Evolutionary conservation across 2,329 filamentous ascomycete genomes (phyloP).

Genomic region (Arthroderma sp.): DNA sequence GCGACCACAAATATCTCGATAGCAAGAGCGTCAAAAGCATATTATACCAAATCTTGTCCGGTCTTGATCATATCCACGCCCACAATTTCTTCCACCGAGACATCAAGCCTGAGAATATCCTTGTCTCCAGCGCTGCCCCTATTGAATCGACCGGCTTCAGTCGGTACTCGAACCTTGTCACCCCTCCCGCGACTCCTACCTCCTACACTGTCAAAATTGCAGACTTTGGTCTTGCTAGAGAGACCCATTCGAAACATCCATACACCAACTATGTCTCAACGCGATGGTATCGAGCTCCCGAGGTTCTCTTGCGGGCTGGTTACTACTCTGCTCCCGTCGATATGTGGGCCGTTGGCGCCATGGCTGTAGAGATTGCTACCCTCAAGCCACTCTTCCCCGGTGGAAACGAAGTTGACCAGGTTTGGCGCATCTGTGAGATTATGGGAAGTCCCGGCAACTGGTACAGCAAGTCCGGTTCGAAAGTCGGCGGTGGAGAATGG

Average conservation of each 20-base stretch:
- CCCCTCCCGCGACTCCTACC: constrained; percentile 85
- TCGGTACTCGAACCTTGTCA: constrained; percentile 84
- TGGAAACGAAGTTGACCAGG: constrained; percentile 95
- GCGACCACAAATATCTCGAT: constrained; percentile 89
- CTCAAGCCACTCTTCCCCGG: constrained; percentile 94
- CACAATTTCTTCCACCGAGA: constrained; percentile 98
- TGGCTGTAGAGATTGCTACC: constrained; percentile 96
- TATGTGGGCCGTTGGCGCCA: constrained; percentile 96
- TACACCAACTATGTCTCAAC: constrained; percentile 99
- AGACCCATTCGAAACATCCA: constrained; percentile 89
- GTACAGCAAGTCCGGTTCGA: constrained; percentile 74
- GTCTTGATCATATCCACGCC: constrained; percentile 91
- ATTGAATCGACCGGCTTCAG: constrained; percentile 74
- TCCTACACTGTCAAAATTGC: constrained; percentile 96
- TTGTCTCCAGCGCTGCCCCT: constrained; percentile 80
- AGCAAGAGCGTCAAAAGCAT: constrained; percentile 92
- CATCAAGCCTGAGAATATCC: constrained; percentile 97
- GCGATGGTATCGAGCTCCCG: constrained; percentile 85
- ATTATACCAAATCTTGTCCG: constrained; percentile 89
- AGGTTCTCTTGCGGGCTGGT: constrained; percentile 82
- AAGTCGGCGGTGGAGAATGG: constrained; percentile 93
- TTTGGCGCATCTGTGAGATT: constrained; percentile 97
- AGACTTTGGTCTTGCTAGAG: constrained; percentile 92
- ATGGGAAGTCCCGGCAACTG: constrained; percentile 98
- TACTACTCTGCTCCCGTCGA: constrained; percentile 97